Conservation (phyloP, 768 basidiomycete species). For the Lactarius hatsudake region DNA sequence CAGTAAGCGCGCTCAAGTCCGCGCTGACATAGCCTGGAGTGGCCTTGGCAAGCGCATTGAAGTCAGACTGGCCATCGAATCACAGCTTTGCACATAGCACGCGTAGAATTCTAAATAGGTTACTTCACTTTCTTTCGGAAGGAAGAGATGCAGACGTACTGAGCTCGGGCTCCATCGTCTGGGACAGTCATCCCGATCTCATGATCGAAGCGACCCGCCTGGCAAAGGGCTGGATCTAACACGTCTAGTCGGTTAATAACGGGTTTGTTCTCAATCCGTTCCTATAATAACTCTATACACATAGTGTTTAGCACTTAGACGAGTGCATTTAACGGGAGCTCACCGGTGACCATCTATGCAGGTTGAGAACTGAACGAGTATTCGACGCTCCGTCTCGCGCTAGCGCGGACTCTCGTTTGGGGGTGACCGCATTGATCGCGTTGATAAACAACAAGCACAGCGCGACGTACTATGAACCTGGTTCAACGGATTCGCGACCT, state of each 20-base stretch:
- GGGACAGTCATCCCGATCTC: slow-evolving; percentile 98
- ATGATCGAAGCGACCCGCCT: slow-evolving; percentile 94
- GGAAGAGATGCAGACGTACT: slow-evolving; percentile 50
- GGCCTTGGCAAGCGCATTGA: slow-evolving; percentile 77
- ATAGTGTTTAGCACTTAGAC: not conserved
- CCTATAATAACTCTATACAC: slow-evolving; percentile 84
- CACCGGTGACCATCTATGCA: slow-evolving; percentile 87
- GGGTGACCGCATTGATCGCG: slow-evolving; percentile 97
- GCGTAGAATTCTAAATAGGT: slow-evolving; percentile 65
- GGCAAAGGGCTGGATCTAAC: slow-evolving; percentile 86
- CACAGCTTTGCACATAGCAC: slow-evolving; percentile 83
- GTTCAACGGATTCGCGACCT: not conserved
- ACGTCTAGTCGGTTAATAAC: slow-evolving; percentile 95
- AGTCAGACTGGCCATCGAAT: slow-evolving; percentile 87
- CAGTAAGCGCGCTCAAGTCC: slow-evolving; percentile 85
- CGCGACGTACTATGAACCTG: slow-evolving; percentile 63
- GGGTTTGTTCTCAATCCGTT: slow-evolving; percentile 88
- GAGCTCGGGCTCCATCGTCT: slow-evolving; percentile 83
- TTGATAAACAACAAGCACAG: slow-evolving; percentile 96
- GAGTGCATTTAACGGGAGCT: slow-evolving; percentile 28
- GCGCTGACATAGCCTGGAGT: slow-evolving; percentile 99
- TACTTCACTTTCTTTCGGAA: not conserved
- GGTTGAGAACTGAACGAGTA: slow-evolving; percentile 95
- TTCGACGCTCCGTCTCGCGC: slow-evolving; percentile 95
- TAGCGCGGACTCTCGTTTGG: slow-evolving; percentile 96